Conservation (phyloP, 352 stramenopile species). For the Pythium aquatile region DNA sequence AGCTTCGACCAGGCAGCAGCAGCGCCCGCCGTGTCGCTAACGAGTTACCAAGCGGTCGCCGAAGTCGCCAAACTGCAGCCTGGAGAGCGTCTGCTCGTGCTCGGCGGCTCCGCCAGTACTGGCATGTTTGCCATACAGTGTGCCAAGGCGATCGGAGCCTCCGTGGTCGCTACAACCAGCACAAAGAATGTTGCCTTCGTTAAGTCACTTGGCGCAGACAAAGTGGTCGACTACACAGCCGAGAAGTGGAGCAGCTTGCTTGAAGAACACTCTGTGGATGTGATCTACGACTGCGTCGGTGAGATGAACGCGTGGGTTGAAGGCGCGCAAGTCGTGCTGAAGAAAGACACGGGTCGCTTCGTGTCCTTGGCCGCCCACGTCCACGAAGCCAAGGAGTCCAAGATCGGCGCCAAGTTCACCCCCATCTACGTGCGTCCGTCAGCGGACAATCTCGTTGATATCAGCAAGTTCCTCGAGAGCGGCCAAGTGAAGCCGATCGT, state of each 20-base stretch:
- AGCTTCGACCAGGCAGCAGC: constrained; percentile 32
- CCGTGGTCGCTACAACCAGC: constrained; percentile 32
- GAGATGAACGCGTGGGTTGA: constrained; percentile 32
- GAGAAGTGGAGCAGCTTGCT: constrained; percentile 37
- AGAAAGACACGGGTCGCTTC: constrained; percentile 36
- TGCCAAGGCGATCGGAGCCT: constrained; percentile 12
- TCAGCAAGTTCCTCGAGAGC: too few species aligned
- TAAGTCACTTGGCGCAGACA: constrained; percentile 34
- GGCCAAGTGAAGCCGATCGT: too few species aligned
- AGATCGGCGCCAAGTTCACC: too few species aligned
- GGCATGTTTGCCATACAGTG: constrained; percentile 31
- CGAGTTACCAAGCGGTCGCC: constrained; percentile 34
- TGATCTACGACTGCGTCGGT: constrained; percentile 23
- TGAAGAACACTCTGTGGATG: constrained; percentile 14
- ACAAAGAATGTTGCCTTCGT: constrained; percentile 32
- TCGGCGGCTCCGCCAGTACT: constrained; percentile 34
- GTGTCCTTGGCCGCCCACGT: constrained; percentile 23
- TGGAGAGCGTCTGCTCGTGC: constrained; percentile 25
- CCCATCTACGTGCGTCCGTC: too few species aligned
- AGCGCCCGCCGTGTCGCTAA: constrained; percentile 24
- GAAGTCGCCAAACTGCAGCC: constrained; percentile 16
- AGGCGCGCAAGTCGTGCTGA: constrained; percentile 33
- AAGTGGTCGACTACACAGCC: constrained; percentile 45
- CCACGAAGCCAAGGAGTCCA: too few species aligned
- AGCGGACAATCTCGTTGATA: too few species aligned